Percentiles rank a stretch among this genome's conserved stretches.
Conservation (phyloP, 495 filamentous ascomycete genomes). For the Penicillium daleae region DNA sequence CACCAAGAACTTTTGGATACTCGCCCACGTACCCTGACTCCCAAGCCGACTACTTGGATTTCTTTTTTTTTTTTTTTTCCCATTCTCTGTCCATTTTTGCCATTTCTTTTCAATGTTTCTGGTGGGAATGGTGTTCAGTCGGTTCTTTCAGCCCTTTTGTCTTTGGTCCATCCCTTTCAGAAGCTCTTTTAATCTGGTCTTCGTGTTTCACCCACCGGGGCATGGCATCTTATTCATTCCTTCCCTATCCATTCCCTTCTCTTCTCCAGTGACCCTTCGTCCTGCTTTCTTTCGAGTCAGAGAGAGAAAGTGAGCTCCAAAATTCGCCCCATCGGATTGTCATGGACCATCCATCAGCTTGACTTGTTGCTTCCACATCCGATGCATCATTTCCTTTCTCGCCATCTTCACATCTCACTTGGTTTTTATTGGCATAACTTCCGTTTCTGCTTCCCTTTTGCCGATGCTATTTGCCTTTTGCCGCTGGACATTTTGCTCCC, state of each 20-base stretch:
- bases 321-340: slow-evolving; percentile 7
- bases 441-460: not conserved
- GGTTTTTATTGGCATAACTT: not conserved
- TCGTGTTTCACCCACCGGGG: slow-evolving; percentile 17
- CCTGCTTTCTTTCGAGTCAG: slow-evolving; percentile 5
- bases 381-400: slow-evolving; percentile 11
- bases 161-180: slow-evolving; percentile 25
- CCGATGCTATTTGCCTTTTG: slow-evolving; percentile 4
- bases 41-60: slow-evolving; percentile 13
- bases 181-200: slow-evolving; percentile 23
- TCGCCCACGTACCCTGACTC: slow-evolving; percentile 1
- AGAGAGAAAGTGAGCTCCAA: not conserved
- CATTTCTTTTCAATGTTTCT: slow-evolving; percentile 34
- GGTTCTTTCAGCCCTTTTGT: slow-evolving; percentile 23
- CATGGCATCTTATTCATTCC: slow-evolving; percentile 26
- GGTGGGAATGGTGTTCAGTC: slow-evolving; percentile 45
- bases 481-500: slow-evolving; percentile 19
- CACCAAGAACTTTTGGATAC: slow-evolving; percentile 18
- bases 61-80: slow-evolving; percentile 25
- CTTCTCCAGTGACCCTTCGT: slow-evolving; percentile 20
- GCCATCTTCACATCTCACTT: slow-evolving; percentile 6
- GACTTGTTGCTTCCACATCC: not conserved
- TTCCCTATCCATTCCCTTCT: slow-evolving; percentile 23
- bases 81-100: slow-evolving; percentile 24
- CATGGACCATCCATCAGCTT: not conserved